Base-by-base conservation (phyloP, 2,329 filamentous ascomycete species). In the Didymellaceae sp. region DNA sequence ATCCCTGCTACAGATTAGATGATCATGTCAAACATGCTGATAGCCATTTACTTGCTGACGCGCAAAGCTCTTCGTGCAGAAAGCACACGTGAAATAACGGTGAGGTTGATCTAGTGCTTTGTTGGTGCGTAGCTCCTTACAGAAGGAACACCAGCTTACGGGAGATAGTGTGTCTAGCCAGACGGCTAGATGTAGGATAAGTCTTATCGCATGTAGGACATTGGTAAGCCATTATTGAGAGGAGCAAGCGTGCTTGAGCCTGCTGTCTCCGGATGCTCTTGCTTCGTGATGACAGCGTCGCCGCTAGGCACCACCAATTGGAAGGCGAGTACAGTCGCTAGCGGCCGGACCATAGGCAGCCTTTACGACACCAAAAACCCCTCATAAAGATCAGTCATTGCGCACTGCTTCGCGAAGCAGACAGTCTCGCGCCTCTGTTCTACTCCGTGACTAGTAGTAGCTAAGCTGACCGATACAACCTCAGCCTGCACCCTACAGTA, bases 121-220 rank as follows among this genome's bases (percentile, higher is more conserved):
- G n/a, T 33, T 8, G n/a, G 18, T 33, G 16, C 10, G 6, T 8
- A 5, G 4, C 14, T 4, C 7, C 14, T 9, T 5, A 16, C 31
- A 20, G 1, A 24, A 3, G 5, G n/a, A 22, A 24, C 8, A 20
- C 7, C 4, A 21, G 18, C 45, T 30, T 28, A 48, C 45, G 45
- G 7, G 17, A 10, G 7, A 35, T 31, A 4, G 4, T 17, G 8
- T 48, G 45, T 7, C 38, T 22, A 14, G 45, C 31, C 3, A 48
- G 31, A 31, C 42, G 45, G 7, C 45, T 48, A 26, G 45, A 22
- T 41, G 37, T 34, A 17, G 37, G 17, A 16, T 40, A 47, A 8
- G 35, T 2, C 16, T 40, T 47, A 5, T 25, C 22, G 30, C 44
- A 46, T 4, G 13, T 16, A 7, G 34, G 33, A 26, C 44, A 46